Conservation (phyloP, 805 yeast species). For the Metschnikowia borealis region DNA sequence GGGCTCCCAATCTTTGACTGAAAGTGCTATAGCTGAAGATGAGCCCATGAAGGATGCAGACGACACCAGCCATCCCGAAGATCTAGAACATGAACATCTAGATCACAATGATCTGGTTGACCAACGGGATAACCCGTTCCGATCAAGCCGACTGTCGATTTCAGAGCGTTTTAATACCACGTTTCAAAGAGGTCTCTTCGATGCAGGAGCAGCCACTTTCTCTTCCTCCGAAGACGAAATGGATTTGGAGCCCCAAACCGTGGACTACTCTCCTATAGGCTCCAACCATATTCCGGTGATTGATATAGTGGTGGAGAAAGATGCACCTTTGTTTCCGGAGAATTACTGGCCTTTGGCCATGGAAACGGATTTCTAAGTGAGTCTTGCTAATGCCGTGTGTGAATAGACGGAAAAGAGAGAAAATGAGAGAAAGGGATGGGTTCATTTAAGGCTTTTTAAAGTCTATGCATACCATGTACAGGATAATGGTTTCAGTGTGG, state of each 20-base stretch:
- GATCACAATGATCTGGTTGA: background rate
- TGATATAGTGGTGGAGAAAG: constrained; percentile 36
- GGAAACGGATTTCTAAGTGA: background rate
- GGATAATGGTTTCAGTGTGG: too few species aligned
- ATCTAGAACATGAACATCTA: too few species aligned
- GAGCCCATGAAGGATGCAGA: constrained; percentile 6
- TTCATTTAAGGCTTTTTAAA: too few species aligned
- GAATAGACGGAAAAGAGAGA: too few species aligned
- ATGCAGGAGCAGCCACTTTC: background rate
- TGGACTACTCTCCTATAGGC: constrained; percentile 2
- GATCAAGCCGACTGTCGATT: background rate
- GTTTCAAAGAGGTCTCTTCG: background rate
- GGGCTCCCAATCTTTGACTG: background rate
- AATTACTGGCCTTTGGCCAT: background rate
- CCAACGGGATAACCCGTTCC: background rate
- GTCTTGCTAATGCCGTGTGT: background rate
- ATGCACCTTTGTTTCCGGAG: constrained; percentile 20
- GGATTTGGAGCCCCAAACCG: constrained; percentile 4
- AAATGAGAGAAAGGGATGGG: too few species aligned
- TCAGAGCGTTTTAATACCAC: background rate
- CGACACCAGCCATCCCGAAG: background rate
- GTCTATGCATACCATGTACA: too few species aligned
- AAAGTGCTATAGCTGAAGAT: constrained; percentile 7
- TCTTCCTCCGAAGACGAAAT: constrained; percentile 8
- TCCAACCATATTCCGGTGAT: constrained; percentile 37